phyloP scores from a whole-genome alignment of 805 yeast genomes.

The Sugiyamaella marilandica region DNA sequence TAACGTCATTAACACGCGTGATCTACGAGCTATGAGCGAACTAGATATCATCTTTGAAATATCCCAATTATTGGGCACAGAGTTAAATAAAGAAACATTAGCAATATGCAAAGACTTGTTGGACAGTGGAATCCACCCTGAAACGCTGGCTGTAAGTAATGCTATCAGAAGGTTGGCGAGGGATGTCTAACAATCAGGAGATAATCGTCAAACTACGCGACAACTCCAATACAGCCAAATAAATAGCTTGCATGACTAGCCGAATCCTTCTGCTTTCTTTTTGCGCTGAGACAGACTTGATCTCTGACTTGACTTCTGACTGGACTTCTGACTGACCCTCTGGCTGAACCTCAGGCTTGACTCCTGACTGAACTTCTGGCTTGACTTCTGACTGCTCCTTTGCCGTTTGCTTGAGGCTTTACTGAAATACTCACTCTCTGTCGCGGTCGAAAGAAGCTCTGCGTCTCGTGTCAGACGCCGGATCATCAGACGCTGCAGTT shows the following conservation, averaged over 20 bases:
- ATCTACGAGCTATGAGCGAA: background rate
- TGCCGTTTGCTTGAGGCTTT: background rate
- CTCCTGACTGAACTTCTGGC: background rate
- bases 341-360: background rate
- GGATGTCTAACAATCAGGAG: slow-evolving; percentile 9
- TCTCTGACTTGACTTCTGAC: background rate
- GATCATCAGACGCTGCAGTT: background rate
- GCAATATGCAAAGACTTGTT: slow-evolving; percentile 24
- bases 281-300: background rate
- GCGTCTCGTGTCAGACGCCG: background rate
- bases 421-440: background rate
- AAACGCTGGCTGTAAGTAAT: slow-evolving; percentile 27
- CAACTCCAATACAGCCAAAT: background rate
- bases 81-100: slow-evolving; percentile 25
- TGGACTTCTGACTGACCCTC: too few relatives aligned
- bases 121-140: slow-evolving; percentile 33
- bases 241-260: background rate
- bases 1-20: too few relatives aligned
- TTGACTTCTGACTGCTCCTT: background rate
- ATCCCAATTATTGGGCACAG: slow-evolving; percentile 30
- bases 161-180: background rate
- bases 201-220: slow-evolving; percentile 4
- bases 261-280: slow-evolving; percentile 12
- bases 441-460: too few relatives aligned
- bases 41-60: slow-evolving; percentile 24